Evolutionary conservation across 1,284 basidiomycete species (phyloP).

Genomic region (Schizophyllum amplum): DNA sequence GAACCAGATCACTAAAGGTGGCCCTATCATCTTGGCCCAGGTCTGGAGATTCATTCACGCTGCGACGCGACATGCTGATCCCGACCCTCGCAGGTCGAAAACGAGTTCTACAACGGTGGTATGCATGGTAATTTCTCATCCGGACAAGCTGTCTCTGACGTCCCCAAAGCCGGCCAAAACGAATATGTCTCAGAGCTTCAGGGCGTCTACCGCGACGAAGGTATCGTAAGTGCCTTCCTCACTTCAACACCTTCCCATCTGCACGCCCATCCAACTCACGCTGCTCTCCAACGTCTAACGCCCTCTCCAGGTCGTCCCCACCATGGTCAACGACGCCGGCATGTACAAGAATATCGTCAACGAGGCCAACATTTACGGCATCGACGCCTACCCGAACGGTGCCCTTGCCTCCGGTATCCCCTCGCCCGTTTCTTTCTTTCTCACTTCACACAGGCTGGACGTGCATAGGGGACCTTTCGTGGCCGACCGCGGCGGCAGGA

Average conservation of each 20-base stretch:
- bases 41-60: too few relatives aligned
- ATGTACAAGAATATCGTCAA: conserved; percentile 10
- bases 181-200: conserved; percentile 7
- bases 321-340: conserved; percentile 11
- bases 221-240: not conserved
- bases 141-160: not conserved
- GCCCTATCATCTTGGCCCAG: conserved; percentile 47
- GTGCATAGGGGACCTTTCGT: conserved; percentile 12
- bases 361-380: conserved; percentile 16
- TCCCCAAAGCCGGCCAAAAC: conserved; percentile 7
- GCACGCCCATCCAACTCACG: too few relatives aligned
- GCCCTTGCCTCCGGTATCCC: conserved; percentile 13
- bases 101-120: conserved; percentile 11
- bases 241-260: too few relatives aligned
- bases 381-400: conserved; percentile 17
- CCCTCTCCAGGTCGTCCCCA: conserved; percentile 4
- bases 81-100: conserved; percentile 11
- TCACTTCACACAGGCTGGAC: not conserved
- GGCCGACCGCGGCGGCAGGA: conserved; percentile 13
- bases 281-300: not conserved
- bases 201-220: conserved; percentile 3
- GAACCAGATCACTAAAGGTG: conserved; percentile 44
- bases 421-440: conserved; percentile 9
- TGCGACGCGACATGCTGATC: too few relatives aligned
- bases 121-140: not conserved